Percentiles rank a stretch among this genome's conserved stretches.
These are phyloP conservation scores for Globisporangium parvum DNA, from an alignment of 352 stramenopile genomes.

Conservation along the genomic window DNA sequence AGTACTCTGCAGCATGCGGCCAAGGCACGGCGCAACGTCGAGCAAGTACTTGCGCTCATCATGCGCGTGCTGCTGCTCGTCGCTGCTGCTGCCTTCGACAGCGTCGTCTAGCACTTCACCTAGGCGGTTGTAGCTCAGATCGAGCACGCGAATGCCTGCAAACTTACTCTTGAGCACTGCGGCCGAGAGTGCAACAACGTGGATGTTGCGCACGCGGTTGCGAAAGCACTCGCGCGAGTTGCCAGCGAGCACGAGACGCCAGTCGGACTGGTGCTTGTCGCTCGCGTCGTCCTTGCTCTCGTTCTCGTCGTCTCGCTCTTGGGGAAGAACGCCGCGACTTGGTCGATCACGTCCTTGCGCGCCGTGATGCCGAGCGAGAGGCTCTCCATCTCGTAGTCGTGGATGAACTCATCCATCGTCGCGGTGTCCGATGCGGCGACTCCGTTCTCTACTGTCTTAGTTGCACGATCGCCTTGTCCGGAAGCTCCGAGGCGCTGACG, in stretches of 20 bases:
- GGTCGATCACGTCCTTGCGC: conserved; percentile 41
- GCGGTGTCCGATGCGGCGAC: not conserved
- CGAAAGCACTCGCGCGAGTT: conserved; percentile 55
- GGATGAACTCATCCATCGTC: conserved; percentile 59
- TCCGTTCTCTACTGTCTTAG: not conserved
- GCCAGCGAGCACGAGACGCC: conserved; percentile 34
- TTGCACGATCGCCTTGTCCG: not conserved
- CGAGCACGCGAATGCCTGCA: conserved; percentile 30
- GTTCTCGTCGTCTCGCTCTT: not conserved
- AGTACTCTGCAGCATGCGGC: conserved; percentile 37
- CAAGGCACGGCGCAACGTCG: conserved; percentile 38
- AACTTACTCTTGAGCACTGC: conserved; percentile 47
- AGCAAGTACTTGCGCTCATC: conserved; percentile 39
- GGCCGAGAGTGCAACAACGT: conserved; percentile 44
- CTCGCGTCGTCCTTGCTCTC: conserved; percentile 7
- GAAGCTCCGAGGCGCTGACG: not conserved
- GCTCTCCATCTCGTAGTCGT: conserved; percentile 77
- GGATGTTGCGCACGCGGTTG: conserved; percentile 59
- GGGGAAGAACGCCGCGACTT: conserved; percentile 43
- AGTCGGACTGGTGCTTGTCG: not conserved
- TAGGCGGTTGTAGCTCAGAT: conserved; percentile 52
- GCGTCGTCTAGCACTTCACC: conserved; percentile 23
- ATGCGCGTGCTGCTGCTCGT: conserved; percentile 9
- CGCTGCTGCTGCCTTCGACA: conserved; percentile 17
- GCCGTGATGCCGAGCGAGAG: conserved; percentile 58